Base-by-base conservation (phyloP, 306 rosid species). In the Sophora flavescens region DNA sequence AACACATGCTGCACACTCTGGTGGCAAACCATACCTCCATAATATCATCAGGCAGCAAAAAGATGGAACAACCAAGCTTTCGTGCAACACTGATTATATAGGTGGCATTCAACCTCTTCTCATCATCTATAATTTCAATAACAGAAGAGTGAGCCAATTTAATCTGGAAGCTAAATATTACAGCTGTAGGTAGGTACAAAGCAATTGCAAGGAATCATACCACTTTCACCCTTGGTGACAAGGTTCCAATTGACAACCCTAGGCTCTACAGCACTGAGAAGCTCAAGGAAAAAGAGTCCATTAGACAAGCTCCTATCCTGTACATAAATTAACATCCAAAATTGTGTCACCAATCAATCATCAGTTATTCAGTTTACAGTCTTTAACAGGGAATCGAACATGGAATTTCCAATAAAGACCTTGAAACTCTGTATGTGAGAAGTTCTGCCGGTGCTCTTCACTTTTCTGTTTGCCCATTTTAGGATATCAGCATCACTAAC, bases 191-290 rank as follows among this genome's bases (percentile, higher is more conserved):
- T 30, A 30, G 50, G 22, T 42, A 26, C 48, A 42, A 42, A 42
- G 74, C 42, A 2, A 47, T 33, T 33, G 74, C 52, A 35, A 11
- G 74, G 52, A 86, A 88, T 33, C 81, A 69, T 89, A 91, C 99
- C 96, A 47, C 86, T 88, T 88, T 80, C 93, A 32, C 99, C 99
- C 91, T 96, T 96, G 64, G 94, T 84, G 64, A 92, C 99, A 57
- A 96, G 96, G 84, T 96, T 96, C 98, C 99, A 96, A 36, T 96
- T 96, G 80, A 96, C 98, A 71, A 96, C 93, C 79, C 99, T 89
- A 12, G 98, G 93, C 86, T 92, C 97, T 63, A 96, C 96, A 17
- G 98, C 90, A 84, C 98, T 92, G n/a, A 96, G 91, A 87, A 96
- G 98, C 82, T 91, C 97, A 59, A 96, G 93, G 79, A 96, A 83